Base-by-base conservation (phyloP, 768 basidiomycete species). In the Boletus subcaerulescens region DNA sequence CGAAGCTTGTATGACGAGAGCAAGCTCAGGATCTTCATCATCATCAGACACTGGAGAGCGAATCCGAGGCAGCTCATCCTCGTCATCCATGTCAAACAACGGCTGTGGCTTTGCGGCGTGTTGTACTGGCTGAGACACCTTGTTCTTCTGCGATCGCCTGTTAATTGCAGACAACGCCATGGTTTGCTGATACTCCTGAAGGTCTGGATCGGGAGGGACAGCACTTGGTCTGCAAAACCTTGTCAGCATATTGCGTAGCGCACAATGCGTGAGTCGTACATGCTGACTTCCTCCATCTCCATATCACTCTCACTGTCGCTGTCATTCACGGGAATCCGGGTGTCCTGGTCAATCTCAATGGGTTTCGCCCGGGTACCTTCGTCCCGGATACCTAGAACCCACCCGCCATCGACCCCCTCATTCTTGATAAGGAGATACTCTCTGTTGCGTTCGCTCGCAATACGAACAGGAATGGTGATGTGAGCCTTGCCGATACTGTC, bases 401-500 rank as follows among this genome's bases (percentile, higher is more conserved):
- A 99, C 1, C 97, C 97, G 3, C 95, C 94, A 20, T 82, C 85
- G 15, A 74, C 83, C 33, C 87, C 87, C 58, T 92, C 86, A 63
- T 97, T 96, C 76, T 96, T 96, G 55, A 98, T 79, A 55, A 99
- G 77, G n/a, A 98, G 77, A 71, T 99, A 99, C 69, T 97, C 86
- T 68, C 84, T 87, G 65, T 98, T 98, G 57, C 95, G 77, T 71
- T 98, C 95, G 61, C 93, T 93, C 1, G 97, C 97, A 57, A 99
- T 91, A 20, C 97, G 83, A 32, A 96, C 82, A 38, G 96, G 96
- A 52, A 98, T 98, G 4, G 86, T 84, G 46, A 98, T 80, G 66
- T 93, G 82, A 0, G 92, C 91, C 65, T 86, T 92, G 52, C 93
- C 93, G 55, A 98, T 93, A 49, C 80, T 90, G 67, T 98, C 94